A percentile compares a stretch with the other conserved stretches of the same genome.
Evolutionary conservation across 148 eudicot genomes (phyloP).

Genomic region (Rhododendron molle): DNA sequence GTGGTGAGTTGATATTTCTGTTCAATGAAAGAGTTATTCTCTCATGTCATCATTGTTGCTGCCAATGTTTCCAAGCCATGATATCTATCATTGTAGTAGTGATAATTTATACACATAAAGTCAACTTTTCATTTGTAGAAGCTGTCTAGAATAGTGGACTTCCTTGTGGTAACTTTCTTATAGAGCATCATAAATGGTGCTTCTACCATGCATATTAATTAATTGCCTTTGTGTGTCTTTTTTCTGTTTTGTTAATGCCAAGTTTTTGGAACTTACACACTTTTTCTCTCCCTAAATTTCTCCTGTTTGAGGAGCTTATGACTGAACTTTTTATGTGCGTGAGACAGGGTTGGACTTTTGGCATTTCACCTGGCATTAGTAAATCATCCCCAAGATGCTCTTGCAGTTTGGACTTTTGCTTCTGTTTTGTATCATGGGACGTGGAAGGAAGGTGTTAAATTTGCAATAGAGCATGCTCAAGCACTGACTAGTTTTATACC

Average conservation of each 20-base stretch:
- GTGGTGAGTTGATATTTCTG: conserved; percentile 58
- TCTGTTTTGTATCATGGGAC: conserved; percentile 62
- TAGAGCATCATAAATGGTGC: neutral
- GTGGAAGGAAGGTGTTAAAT: conserved; percentile 58
- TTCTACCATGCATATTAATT: neutral
- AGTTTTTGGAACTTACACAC: neutral
- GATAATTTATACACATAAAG: neutral
- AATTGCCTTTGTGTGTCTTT: neutral
- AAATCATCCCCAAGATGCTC: conserved; percentile 61
- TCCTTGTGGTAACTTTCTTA: neutral
- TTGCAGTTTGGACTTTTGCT: conserved; percentile 64
- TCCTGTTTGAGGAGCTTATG: neutral
- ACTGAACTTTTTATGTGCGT: conserved; percentile 2
- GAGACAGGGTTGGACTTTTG: conserved; percentile 72
- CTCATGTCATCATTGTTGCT: neutral
- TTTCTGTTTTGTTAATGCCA: neutral
- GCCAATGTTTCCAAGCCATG: neutral
- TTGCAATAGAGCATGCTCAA: conserved; percentile 48
- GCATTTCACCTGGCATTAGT: conserved; percentile 75
- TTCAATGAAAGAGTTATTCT: neutral
- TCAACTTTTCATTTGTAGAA: neutral
- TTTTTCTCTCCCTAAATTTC: neutral
- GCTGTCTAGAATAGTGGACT: neutral
- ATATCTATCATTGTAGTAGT: neutral
- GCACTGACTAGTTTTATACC: conserved; percentile 38